Evolutionary conservation across 306 rosid genomes (phyloP).

Genomic region (Vachellia pachyceras): DNA sequence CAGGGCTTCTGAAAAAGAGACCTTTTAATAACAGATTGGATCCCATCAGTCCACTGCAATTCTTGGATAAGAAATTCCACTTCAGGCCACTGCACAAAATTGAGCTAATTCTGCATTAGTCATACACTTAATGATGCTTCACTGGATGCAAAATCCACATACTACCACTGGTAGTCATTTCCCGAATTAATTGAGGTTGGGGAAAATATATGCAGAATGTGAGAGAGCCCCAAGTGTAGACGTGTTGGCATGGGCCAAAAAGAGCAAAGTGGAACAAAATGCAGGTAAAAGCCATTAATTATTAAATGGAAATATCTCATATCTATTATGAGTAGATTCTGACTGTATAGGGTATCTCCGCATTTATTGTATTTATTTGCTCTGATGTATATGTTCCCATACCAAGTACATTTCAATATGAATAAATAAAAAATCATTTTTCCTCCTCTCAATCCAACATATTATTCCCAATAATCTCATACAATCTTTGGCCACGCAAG

Average conservation of each 20-base stretch:
- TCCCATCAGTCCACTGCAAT: conserved; percentile 74
- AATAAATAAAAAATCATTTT: background rate
- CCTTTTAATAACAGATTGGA: conserved; percentile 85
- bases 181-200: conserved; percentile 5
- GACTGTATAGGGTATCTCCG: background rate
- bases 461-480: background rate
- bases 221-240: background rate
- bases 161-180: background rate
- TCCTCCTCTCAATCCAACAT: background rate
- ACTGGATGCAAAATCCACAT: conserved; percentile 27
- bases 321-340: background rate
- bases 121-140: conserved; percentile 21
- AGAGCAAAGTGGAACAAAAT: background rate
- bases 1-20: conserved; percentile 90
- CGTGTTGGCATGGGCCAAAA: background rate
- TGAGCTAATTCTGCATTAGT: conserved; percentile 19
- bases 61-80: conserved; percentile 79
- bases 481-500: background rate
- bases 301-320: background rate
- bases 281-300: background rate
- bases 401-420: too few species aligned
- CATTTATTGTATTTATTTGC: background rate
- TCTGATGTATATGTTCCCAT: background rate
- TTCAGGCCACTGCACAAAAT: conserved; percentile 80
- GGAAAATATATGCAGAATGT: conserved; percentile 9